Conservation (phyloP, 2,329 filamentous ascomycete species). For the Aspergillus intermedius region DNA sequence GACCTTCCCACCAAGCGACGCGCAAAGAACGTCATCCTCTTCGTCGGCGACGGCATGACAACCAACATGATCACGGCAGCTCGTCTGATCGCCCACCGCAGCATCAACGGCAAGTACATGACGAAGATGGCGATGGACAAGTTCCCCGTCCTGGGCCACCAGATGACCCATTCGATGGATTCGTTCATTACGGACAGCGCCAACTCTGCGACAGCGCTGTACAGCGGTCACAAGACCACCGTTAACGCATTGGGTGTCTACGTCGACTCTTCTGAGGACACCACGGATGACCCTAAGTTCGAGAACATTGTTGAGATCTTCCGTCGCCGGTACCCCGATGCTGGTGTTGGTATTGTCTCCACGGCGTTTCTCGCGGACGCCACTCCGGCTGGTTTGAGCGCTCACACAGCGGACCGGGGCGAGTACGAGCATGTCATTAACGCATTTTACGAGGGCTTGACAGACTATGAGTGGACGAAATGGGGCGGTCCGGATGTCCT, state of each 20-base stretch:
- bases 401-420: slow-evolving; percentile 64
- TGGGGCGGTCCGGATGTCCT: slow-evolving; percentile 71
- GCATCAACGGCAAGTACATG: slow-evolving; percentile 78
- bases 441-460: slow-evolving; percentile 66
- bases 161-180: slow-evolving; percentile 84
- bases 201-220: slow-evolving; percentile 75
- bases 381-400: slow-evolving; percentile 67
- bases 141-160: slow-evolving; percentile 78
- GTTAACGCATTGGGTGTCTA: slow-evolving; percentile 80
- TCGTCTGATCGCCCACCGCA: slow-evolving; percentile 73
- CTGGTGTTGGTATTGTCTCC: slow-evolving; percentile 60
- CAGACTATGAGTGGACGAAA: slow-evolving; percentile 75
- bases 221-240: slow-evolving; percentile 75
- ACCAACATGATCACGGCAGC: slow-evolving; percentile 54
- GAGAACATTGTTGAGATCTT: slow-evolving; percentile 71
- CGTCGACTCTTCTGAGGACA: slow-evolving; percentile 64
- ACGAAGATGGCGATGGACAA: slow-evolving; percentile 69
- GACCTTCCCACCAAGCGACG: slow-evolving; percentile 62
- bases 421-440: slow-evolving; percentile 68
- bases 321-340: slow-evolving; percentile 57
- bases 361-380: slow-evolving; percentile 73
- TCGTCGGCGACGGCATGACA: slow-evolving; percentile 66
- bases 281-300: slow-evolving; percentile 78
- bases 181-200: slow-evolving; percentile 81
- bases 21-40: slow-evolving; percentile 79